Conservation (phyloP, 306 rosid species). For the Cucumis hystrix region DNA sequence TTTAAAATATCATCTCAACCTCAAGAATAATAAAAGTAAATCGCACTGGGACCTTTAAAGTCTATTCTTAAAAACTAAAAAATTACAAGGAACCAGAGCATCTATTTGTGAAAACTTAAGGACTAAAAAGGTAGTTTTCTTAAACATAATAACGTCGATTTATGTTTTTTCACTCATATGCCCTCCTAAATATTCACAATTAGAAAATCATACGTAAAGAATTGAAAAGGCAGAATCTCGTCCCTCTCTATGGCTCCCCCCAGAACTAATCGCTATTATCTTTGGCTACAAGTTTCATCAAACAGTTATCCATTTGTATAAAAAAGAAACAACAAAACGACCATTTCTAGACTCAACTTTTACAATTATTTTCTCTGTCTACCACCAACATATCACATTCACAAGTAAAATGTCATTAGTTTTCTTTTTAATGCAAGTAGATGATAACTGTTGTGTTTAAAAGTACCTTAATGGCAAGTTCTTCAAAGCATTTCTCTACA, state of each 20-base stretch:
- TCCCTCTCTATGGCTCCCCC: background rate
- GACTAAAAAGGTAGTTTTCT: too few relatives aligned
- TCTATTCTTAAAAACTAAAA: too few relatives aligned
- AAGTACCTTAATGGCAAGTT: slow-evolving; percentile 75
- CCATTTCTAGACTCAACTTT: background rate
- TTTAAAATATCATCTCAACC: too few relatives aligned
- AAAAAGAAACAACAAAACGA: background rate
- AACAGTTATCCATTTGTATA: background rate
- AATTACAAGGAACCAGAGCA: too few relatives aligned
- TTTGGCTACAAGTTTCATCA: background rate
- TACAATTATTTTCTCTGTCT: background rate
- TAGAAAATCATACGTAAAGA: background rate
- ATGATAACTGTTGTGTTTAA: background rate
- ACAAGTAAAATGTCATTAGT: background rate
- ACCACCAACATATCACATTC: background rate
- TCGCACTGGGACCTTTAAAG: too few relatives aligned
- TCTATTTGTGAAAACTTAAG: too few relatives aligned
- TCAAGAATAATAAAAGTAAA: too few relatives aligned
- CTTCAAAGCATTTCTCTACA: slow-evolving; percentile 74
- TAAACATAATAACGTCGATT: background rate
- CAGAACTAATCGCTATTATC: background rate
- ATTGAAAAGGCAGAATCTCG: background rate
- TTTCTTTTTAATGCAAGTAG: background rate
- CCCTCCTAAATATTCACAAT: background rate
- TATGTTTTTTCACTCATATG: background rate